phyloP scores from a whole-genome alignment of 2,329 filamentous ascomycete genomes.

The Colletotrichum sp. region DNA sequence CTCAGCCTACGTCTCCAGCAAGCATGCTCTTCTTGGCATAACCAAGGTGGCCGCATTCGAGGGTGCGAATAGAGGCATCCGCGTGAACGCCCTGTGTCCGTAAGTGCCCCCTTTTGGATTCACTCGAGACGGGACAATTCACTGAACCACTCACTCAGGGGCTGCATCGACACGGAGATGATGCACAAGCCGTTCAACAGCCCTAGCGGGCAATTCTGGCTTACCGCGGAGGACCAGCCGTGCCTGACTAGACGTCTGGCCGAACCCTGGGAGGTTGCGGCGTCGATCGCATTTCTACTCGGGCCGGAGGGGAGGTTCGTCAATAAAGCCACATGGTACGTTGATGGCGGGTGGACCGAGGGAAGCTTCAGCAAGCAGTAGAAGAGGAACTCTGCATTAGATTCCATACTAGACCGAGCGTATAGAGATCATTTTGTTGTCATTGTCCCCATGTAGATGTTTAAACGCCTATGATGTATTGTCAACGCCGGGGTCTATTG shows the following conservation, averaged over 20 bases:
- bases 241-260: slow-evolving; percentile 31
- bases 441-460: slow-evolving; percentile 26
- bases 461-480: neutral
- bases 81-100: slow-evolving; percentile 16
- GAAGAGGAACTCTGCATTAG: neutral
- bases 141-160: slow-evolving; percentile 20
- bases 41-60: slow-evolving; percentile 32
- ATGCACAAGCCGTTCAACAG: slow-evolving; percentile 29
- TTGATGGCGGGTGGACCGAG: slow-evolving; percentile 42
- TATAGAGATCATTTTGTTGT: neutral
- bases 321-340: slow-evolving; percentile 23
- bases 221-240: slow-evolving; percentile 18
- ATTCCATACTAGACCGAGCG: neutral
- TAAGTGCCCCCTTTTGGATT: neutral
- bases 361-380: slow-evolving; percentile 26
- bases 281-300: slow-evolving; percentile 32
- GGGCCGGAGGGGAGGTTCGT: slow-evolving; percentile 36
- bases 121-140: neutral
- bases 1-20: slow-evolving; percentile 37
- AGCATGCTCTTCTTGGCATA: slow-evolving; percentile 32
- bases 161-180: slow-evolving; percentile 33
- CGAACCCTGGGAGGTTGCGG: slow-evolving; percentile 32
- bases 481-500: neutral
- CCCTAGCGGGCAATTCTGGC: slow-evolving; percentile 16
- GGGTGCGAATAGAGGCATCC: slow-evolving; percentile 21